Percentiles rank a stretch among this genome's conserved stretches.
These are phyloP conservation scores for Psilocybe tampanensis DNA, from an alignment of 768 basidiomycete genomes.

Conservation along the genomic window DNA sequence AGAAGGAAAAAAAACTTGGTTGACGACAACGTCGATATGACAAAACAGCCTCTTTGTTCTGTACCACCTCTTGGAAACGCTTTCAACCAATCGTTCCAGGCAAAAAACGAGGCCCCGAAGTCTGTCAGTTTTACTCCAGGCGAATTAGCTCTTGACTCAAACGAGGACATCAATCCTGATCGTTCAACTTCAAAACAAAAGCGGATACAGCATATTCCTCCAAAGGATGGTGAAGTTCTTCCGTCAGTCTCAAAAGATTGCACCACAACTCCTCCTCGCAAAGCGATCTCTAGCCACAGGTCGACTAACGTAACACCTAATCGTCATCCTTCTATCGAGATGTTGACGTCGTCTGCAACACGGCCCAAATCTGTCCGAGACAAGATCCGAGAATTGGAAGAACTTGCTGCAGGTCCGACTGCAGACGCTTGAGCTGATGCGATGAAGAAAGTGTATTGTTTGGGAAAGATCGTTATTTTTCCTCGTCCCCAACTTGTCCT, in stretches of 20 bases:
- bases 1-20: constrained; percentile 2
- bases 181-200: background rate
- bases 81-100: background rate
- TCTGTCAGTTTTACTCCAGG: background rate
- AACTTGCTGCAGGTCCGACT: constrained; percentile 22
- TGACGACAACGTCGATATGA: no score
- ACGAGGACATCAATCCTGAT: no score
- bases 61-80: background rate
- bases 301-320: background rate
- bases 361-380: constrained; percentile 39
- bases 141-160: no score
- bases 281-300: background rate
- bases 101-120: background rate
- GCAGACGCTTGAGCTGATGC: background rate
- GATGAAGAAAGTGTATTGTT: background rate
- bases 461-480: no score
- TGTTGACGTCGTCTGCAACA: constrained; percentile 6
- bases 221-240: background rate
- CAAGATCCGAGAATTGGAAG: constrained; percentile 42
- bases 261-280: background rate
- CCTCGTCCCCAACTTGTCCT: no score
- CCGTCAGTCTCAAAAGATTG: background rate
- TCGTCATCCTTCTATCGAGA: background rate
- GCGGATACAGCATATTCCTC: background rate
- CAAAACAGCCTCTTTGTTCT: no score